Conservation (phyloP, 2,329 filamentous ascomycete genomes). For the Pseudogymnoascus sp. region DNA sequence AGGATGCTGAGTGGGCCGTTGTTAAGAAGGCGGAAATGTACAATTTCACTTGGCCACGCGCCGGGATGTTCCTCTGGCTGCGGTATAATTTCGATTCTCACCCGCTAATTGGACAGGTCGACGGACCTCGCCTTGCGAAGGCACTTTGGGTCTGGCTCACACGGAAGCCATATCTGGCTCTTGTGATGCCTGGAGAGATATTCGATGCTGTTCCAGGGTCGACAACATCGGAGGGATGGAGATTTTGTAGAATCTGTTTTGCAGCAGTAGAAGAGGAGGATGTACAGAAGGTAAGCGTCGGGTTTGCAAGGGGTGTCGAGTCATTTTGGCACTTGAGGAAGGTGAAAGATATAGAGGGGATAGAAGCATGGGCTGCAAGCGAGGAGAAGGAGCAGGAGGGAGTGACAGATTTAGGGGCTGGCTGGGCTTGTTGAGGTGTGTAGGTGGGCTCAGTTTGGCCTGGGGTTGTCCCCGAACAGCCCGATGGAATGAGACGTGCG, state of each 20-base stretch:
- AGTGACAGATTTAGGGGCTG: not conserved
- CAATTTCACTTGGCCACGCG: constrained; percentile 70
- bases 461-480: not conserved
- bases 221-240: constrained; percentile 50
- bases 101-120: constrained; percentile 48
- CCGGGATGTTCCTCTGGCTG: constrained; percentile 90
- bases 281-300: constrained; percentile 50
- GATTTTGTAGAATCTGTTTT: constrained; percentile 73
- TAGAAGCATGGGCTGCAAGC: constrained; percentile 13
- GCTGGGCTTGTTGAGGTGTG: not conserved
- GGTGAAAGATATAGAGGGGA: constrained; percentile 53
- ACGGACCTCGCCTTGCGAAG: constrained; percentile 46
- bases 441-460: not conserved
- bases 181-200: constrained; percentile 62
- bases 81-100: constrained; percentile 63
- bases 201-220: constrained; percentile 62
- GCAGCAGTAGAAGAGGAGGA: constrained; percentile 70
- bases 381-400: not conserved
- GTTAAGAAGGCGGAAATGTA: constrained; percentile 67
- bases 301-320: constrained; percentile 60
- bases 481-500: not conserved
- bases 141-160: constrained; percentile 68
- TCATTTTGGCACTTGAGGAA: constrained; percentile 72
- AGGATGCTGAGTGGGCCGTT: constrained; percentile 64
- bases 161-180: constrained; percentile 56